These are phyloP conservation scores for Epichloe brachyelytri DNA, from an alignment of 2,329 filamentous ascomycete genomes.

Conservation along the genomic window DNA sequence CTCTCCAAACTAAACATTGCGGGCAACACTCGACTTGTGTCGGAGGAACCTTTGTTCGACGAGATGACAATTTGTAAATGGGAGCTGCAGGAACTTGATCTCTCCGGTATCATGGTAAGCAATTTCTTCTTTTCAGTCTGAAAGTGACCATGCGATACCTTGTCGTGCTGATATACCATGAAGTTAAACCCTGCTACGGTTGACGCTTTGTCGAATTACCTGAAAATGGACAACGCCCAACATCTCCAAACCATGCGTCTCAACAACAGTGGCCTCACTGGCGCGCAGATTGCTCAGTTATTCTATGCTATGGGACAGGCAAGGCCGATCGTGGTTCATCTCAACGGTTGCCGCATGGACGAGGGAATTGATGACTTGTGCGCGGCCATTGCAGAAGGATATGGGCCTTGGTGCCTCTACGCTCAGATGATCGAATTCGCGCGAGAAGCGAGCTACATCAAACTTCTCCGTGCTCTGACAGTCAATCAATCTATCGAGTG, in stretches of 20 bases:
- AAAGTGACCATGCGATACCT: conserved; percentile 2
- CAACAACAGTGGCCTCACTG: conserved; percentile 39
- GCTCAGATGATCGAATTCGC: conserved; percentile 46
- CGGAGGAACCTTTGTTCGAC: conserved; percentile 33
- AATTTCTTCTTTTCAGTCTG: background rate
- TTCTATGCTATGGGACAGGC: conserved; percentile 37
- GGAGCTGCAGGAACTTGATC: conserved; percentile 39
- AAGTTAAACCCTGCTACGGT: conserved; percentile 39
- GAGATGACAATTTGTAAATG: conserved; percentile 29
- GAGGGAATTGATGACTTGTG: conserved; percentile 37
- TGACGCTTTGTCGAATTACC: conserved; percentile 31
- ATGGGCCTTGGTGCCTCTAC: conserved; percentile 36
- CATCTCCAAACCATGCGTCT: conserved; percentile 32
- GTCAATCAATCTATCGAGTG: conserved; percentile 37
- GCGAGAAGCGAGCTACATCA: conserved; percentile 37
- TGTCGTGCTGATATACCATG: background rate
- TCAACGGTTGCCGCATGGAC: conserved; percentile 41
- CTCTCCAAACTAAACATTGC: conserved; percentile 37
- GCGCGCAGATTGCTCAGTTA: conserved; percentile 34
- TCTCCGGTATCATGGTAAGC: conserved; percentile 39
- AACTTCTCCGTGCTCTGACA: conserved; percentile 35
- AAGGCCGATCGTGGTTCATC: conserved; percentile 33
- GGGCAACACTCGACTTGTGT: conserved; percentile 34
- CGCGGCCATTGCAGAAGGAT: conserved; percentile 31
- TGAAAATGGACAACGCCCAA: conserved; percentile 26